Conservation (phyloP, 2,329 filamentous ascomycete species). For the Biscogniauxia marginata region DNA sequence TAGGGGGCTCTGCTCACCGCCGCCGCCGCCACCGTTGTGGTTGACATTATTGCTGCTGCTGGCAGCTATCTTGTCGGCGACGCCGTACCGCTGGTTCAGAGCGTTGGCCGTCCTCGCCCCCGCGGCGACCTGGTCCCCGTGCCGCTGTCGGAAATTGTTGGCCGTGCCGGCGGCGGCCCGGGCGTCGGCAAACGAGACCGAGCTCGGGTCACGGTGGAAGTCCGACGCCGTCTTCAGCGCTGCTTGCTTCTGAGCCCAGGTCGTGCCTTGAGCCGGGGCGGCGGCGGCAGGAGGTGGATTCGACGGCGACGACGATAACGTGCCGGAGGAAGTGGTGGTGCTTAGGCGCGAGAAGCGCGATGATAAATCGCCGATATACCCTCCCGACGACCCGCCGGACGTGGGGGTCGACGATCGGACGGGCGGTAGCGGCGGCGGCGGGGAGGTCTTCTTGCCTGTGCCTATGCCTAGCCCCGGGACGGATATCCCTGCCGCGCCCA, state of each 20-base stretch:
- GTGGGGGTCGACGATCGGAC: constrained; percentile 26
- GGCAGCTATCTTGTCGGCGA: constrained; percentile 10
- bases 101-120: constrained; percentile 57
- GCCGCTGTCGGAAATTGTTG: constrained; percentile 68
- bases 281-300: not conserved
- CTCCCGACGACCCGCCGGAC: constrained; percentile 11
- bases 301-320: constrained; percentile 2
- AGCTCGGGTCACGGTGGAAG: constrained; percentile 60
- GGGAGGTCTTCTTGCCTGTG: constrained; percentile 27
- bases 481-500: constrained; percentile 73
- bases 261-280: constrained; percentile 48
- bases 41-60: not conserved
- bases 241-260: constrained; percentile 64
- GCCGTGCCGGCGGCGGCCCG: constrained; percentile 58
- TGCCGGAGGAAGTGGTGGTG: constrained; percentile 30
- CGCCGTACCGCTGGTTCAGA: constrained; percentile 61
- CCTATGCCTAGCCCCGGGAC: constrained; percentile 77
- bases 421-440: constrained; percentile 28
- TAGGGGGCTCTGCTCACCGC: constrained; percentile 1
- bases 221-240: constrained; percentile 60
- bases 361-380: constrained; percentile 65
- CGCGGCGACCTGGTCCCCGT: constrained; percentile 65
- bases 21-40: not conserved
- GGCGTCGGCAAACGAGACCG: constrained; percentile 59
- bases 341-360: constrained; percentile 61